Evolutionary conservation across 2,329 filamentous ascomycete species (phyloP).

Genomic region (Verticillium albo-atrum): DNA sequence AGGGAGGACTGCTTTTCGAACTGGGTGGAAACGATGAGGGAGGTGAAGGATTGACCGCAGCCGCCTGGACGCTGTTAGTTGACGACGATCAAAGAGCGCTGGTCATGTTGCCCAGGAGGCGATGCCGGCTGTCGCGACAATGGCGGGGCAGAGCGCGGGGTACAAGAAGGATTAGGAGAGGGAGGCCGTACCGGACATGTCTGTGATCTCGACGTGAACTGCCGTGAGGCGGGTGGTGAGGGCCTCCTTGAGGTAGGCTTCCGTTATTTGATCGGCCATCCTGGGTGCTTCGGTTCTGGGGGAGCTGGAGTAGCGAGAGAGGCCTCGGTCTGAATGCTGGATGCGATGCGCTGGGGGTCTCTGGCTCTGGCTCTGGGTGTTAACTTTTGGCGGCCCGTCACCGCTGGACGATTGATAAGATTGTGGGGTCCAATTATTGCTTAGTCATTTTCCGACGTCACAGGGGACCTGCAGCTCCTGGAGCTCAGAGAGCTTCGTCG

Average conservation of each 20-base stretch:
- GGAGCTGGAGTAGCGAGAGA: neutral
- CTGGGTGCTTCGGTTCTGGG: conserved; percentile 2
- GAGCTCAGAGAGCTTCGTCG: neutral
- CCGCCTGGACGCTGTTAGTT: conserved; percentile 37
- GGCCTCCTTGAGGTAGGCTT: conserved; percentile 63
- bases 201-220: conserved; percentile 78
- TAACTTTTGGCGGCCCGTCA: neutral
- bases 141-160: neutral
- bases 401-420: conserved; percentile 10
- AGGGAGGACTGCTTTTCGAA: conserved; percentile 72
- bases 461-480: neutral
- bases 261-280: conserved; percentile 64
- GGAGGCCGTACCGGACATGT: conserved; percentile 72
- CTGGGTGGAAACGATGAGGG: conserved; percentile 57
- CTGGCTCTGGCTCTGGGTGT: neutral
- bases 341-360: neutral
- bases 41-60: conserved; percentile 58
- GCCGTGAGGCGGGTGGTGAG: conserved; percentile 69
- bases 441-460: neutral
- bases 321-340: neutral
- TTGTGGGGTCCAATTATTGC: conserved; percentile 5
- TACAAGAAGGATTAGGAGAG: neutral
- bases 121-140: no score
- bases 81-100: neutral
- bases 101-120: neutral